Evolutionary conservation across 2,329 filamentous ascomycete genomes (phyloP), one percentile per base, ranked within the genome.

Genomic region (Fusarium lateritium): DNA sequence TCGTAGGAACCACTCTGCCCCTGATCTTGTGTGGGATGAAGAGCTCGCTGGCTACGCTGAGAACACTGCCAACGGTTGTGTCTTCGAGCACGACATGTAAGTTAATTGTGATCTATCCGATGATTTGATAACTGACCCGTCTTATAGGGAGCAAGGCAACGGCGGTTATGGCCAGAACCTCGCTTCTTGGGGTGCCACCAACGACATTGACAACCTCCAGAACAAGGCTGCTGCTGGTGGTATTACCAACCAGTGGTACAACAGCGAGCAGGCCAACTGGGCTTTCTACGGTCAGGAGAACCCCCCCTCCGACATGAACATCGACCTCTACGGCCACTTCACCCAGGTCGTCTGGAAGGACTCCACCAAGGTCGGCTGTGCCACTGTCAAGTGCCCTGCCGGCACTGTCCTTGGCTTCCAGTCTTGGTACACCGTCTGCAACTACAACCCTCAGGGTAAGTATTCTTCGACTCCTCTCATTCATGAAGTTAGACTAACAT

Each of bases 111-210:
- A 5, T 26, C 15, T 11, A 21, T 22, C 49, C 8, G 31, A 33
- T 7, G 26, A 5, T 3, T 15, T 13, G 10, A 38, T 44, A n/a
- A 24, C 80, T 85, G 65, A 85, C 74, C 61, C 17, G n/a, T 5
- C 62, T 4, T 42, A 62, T 73, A 89, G 86, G 73, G 78, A 82
- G 26, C 82, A 86, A 46, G 87, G 88, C 66, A 84, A 83, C 51
- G 89, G 88, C 56, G 84, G 86, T 44, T 97, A 96, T 76, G 96
- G 96, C 68, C 96, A 99, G 83, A 99, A 98, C 86, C 91, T 98
- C 62, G 95, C 93, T 76, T 90, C 91, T 71, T 85, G 79, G 77
- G 85, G 81, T 47, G 79, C 79, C 49, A 79, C 79, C 28, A 79
- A 74, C 38, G 72, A 82, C 46, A 78, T 83, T 24, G 69, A 73